Evolutionary conservation across 176 grass and related monocot species (phyloP), one percentile per base, ranked within the genome.

Genomic region (Leersia perrieri): DNA sequence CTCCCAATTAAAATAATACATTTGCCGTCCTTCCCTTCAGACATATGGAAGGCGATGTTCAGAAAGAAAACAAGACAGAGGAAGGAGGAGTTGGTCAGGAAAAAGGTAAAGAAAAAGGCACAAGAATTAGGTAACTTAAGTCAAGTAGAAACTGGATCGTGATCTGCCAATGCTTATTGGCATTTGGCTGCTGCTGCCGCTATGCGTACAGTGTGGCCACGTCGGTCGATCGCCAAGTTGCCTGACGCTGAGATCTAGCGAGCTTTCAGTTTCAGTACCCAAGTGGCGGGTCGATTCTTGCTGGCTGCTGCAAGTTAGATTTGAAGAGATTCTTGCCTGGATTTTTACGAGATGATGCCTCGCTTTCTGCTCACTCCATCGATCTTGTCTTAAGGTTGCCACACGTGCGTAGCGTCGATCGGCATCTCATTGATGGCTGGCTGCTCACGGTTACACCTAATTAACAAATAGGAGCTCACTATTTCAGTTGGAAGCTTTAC

Each of bases 181-280:
- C 49, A 58, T 22, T 53, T 53, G 14, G 47, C 12, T 39, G 58
- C 51, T 58, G 26, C 82, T 65, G 58, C 77, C 72, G 82, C 77
- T 81, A 85, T 25, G 73, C n/a, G 29, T 73, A 85, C 65, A 85
- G 66, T 29, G 27, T 35, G 63, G 63, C 61, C 42, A 65, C 28
- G 57, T 22, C 20, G 25, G 25, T 27, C 32, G 9, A 23, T 53
- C 53, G 3, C n/a, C 53, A 20, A 25, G 22, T 7, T 4, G 42
- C 13, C 49, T 10, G 33, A 35, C 18, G 33, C 57, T 25, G 57
- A 89, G 76, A 89, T 81, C 65, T 85, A 77, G 72, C 57, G 42
- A 44, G 60, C 20, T 80, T 73, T 82, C 53, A 10, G 53, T 80
- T 73, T 82, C 53, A 10, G 53, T 25, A 11, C 53, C 57, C 53